phyloP scores from a whole-genome alignment of 192 early-diverging fungal genomes.

The Kickxella alabastrina region DNA sequence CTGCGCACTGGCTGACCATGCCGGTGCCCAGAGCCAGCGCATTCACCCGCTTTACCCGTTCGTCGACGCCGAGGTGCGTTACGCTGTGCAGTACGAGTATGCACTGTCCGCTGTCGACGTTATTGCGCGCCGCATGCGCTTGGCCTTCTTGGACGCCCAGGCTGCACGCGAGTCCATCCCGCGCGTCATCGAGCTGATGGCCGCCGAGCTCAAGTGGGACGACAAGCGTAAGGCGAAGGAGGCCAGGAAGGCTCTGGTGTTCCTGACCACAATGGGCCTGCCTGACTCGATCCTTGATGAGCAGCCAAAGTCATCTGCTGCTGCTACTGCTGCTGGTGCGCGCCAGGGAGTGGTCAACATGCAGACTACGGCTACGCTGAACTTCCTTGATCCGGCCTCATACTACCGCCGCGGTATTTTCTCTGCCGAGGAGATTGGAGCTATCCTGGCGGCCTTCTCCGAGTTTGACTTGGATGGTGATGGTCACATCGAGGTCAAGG shows the following conservation, averaged over 20 bases:
- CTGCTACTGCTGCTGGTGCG: background rate
- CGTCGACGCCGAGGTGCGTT: constrained; percentile 90
- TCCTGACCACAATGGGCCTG: constrained; percentile 92
- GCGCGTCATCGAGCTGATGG: constrained; percentile 87
- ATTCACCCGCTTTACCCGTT: constrained; percentile 84
- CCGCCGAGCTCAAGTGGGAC: constrained; percentile 79
- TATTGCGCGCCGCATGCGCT: constrained; percentile 81
- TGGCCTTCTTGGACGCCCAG: constrained; percentile 92
- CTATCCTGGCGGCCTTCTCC: constrained; percentile 44
- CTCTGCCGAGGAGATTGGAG: constrained; percentile 53
- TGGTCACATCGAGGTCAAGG: constrained; percentile 44
- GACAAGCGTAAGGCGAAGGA: constrained; percentile 64
- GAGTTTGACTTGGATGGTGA: constrained; percentile 47
- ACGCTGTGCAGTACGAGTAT: constrained; percentile 88
- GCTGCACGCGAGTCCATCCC: constrained; percentile 85
- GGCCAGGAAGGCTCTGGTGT: constrained; percentile 64
- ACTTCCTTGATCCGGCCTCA: constrained; percentile 47
- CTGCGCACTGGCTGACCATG: constrained; percentile 72
- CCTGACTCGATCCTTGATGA: constrained; percentile 50
- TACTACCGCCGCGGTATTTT: constrained; percentile 53
- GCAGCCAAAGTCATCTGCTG: too few species aligned
- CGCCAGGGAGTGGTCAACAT: constrained; percentile 21
- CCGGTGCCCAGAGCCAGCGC: constrained; percentile 66
- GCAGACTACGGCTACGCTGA: constrained; percentile 23
- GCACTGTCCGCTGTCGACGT: constrained; percentile 94